Evolutionary conservation across 768 basidiomycete species (phyloP).

Genomic region (Leccinellum luteum): DNA sequence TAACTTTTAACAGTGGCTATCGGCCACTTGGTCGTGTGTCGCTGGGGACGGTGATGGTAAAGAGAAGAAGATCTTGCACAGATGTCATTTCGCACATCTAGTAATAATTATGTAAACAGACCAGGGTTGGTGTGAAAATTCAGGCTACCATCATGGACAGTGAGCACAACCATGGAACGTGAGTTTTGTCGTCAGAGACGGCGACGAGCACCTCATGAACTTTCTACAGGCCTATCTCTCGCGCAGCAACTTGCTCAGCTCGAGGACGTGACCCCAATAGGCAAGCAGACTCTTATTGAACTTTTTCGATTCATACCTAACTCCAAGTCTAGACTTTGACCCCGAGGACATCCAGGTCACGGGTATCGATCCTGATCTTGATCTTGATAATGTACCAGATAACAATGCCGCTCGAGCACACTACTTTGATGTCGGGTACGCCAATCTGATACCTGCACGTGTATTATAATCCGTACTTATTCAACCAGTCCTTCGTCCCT

Average conservation of each 20-base stretch:
- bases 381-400: slow-evolving; percentile 31
- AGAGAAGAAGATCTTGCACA: slow-evolving; percentile 18
- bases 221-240: slow-evolving; percentile 49
- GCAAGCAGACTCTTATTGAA: slow-evolving; percentile 38
- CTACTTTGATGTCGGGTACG: slow-evolving; percentile 82
- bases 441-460: slow-evolving; percentile 21
- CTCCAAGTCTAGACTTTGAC: slow-evolving; percentile 55
- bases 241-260: slow-evolving; percentile 83
- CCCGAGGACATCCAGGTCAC: slow-evolving; percentile 60
- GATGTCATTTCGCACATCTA: slow-evolving; percentile 18
- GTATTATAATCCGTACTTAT: slow-evolving; percentile 3
- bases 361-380: slow-evolving; percentile 40
- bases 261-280: slow-evolving; percentile 64
- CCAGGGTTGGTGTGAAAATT: slow-evolving; percentile 8
- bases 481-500: slow-evolving; percentile 61
- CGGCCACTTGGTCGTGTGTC: slow-evolving; percentile 30
- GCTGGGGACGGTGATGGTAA: slow-evolving; percentile 34
- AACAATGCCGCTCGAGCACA: slow-evolving; percentile 57
- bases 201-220: slow-evolving; percentile 3
- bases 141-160: not conserved
- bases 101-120: slow-evolving; percentile 35
- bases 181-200: slow-evolving; percentile 10
- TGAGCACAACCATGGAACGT: slow-evolving; percentile 25
- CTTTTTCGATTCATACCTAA: slow-evolving; percentile 8
- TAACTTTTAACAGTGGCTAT: slow-evolving; percentile 22